phyloP scores from a whole-genome alignment of 2,329 filamentous ascomycete species.

The Neodidymelliopsis sp. region DNA sequence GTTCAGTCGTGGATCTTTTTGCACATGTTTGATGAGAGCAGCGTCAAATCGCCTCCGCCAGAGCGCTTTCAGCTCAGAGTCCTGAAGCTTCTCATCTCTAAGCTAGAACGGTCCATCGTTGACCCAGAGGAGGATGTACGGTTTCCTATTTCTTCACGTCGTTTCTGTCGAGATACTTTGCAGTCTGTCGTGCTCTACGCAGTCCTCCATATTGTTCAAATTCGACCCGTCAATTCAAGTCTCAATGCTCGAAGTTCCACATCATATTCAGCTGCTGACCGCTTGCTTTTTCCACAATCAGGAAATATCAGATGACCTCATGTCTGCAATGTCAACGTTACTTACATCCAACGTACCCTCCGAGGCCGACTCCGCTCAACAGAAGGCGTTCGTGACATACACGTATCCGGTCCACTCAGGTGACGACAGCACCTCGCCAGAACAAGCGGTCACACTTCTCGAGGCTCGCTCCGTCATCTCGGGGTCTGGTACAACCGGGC shows the following conservation, averaged over 20 bases:
- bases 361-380: slow-evolving; percentile 71
- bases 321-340: slow-evolving; percentile 71
- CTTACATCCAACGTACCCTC: slow-evolving; percentile 70
- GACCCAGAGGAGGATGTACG: slow-evolving; percentile 90
- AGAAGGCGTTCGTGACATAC: slow-evolving; percentile 80
- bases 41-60: slow-evolving; percentile 66
- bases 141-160: slow-evolving; percentile 40
- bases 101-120: slow-evolving; percentile 75
- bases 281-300: slow-evolving; percentile 51
- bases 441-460: slow-evolving; percentile 65
- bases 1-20: slow-evolving; percentile 73
- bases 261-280: slow-evolving; percentile 31
- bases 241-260: not conserved
- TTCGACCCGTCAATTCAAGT: not conserved
- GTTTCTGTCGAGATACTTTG: slow-evolving; percentile 3
- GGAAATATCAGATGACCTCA: slow-evolving; percentile 85
- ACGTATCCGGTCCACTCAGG: slow-evolving; percentile 41
- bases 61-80: slow-evolving; percentile 73
- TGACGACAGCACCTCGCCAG: slow-evolving; percentile 26
- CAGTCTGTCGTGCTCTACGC: not conserved
- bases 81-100: slow-evolving; percentile 74
- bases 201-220: not conserved
- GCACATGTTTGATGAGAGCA: slow-evolving; percentile 69
- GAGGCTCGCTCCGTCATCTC: slow-evolving; percentile 75
- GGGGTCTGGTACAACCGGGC: slow-evolving; percentile 75